Conservation (phyloP, 1,284 basidiomycete genomes). For the Heterobasidion occidentale region DNA sequence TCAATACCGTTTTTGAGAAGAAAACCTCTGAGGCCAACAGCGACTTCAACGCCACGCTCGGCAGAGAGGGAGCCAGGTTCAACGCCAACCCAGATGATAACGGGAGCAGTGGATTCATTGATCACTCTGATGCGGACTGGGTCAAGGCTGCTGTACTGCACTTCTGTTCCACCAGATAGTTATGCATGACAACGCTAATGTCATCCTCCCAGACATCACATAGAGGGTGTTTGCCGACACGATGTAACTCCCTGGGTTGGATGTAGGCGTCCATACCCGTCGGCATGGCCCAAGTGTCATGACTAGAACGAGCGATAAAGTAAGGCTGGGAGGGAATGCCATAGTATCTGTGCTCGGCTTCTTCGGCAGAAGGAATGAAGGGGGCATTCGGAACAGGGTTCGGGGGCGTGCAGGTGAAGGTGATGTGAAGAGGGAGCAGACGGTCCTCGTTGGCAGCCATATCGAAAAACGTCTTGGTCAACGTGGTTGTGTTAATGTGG, state of each 20-base stretch:
- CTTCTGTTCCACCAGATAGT: constrained; percentile 11
- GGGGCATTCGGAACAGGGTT: background rate
- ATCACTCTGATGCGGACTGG: constrained; percentile 14
- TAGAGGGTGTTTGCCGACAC: constrained; percentile 16
- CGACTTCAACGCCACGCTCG: constrained; percentile 17
- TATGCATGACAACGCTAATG: constrained; percentile 12
- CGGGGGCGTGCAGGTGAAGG: background rate
- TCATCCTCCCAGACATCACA: constrained; percentile 16
- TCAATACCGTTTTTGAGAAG: constrained; percentile 16
- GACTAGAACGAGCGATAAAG: constrained; percentile 21
- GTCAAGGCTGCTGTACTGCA: constrained; percentile 14
- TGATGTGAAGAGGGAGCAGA: background rate
- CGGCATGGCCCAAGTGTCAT: constrained; percentile 16
- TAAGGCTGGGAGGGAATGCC: constrained; percentile 19
- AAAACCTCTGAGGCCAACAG: constrained; percentile 15
- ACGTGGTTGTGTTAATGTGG: background rate
- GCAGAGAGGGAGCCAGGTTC: constrained; percentile 17
- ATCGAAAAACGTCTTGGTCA: background rate
- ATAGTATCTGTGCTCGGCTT: constrained; percentile 13
- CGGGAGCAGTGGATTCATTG: constrained; percentile 12
- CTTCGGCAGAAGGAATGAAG: constrained; percentile 1
- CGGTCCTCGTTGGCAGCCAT: background rate
- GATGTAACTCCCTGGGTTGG: constrained; percentile 11
- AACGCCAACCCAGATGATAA: constrained; percentile 23
- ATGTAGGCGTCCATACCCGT: constrained; percentile 20